Conservation (phyloP, 306 rosid genomes). For the Argentina anserina region DNA sequence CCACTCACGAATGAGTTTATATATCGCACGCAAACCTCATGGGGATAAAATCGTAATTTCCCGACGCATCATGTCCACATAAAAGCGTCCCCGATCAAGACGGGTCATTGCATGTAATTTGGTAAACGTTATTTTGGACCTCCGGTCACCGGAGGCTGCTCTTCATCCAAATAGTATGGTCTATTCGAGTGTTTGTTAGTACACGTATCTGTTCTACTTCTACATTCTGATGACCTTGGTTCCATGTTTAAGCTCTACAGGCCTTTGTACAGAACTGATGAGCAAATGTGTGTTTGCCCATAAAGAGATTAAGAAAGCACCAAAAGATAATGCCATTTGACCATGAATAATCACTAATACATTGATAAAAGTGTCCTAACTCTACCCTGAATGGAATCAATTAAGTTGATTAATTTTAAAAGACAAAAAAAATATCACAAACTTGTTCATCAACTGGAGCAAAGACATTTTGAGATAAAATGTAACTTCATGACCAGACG, state of each 20-base stretch:
- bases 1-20: background rate
- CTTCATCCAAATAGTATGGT: too few species aligned
- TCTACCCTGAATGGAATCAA: conserved; percentile 25
- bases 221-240: too few species aligned
- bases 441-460: conserved; percentile 33
- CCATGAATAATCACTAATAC: conserved; percentile 20
- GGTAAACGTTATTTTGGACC: too few species aligned
- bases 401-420: conserved; percentile 11
- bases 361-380: conserved; percentile 12
- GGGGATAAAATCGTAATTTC: background rate
- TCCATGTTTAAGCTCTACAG: background rate
- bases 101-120: too few species aligned
- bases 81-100: background rate
- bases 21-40: background rate
- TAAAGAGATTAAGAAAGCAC: background rate
- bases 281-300: background rate
- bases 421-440: conserved; percentile 15
- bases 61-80: too few species aligned
- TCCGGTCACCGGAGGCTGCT: too few species aligned
- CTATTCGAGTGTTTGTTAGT: too few species aligned
- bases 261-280: background rate
- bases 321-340: conserved; percentile 12
- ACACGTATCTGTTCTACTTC: too few species aligned
- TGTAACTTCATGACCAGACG: conserved; percentile 27
- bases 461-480: conserved; percentile 35